Percentiles rank a stretch among this genome's conserved stretches.
Conservation (phyloP, 352 stramenopile species). For the Phytophthora crassamura region DNA sequence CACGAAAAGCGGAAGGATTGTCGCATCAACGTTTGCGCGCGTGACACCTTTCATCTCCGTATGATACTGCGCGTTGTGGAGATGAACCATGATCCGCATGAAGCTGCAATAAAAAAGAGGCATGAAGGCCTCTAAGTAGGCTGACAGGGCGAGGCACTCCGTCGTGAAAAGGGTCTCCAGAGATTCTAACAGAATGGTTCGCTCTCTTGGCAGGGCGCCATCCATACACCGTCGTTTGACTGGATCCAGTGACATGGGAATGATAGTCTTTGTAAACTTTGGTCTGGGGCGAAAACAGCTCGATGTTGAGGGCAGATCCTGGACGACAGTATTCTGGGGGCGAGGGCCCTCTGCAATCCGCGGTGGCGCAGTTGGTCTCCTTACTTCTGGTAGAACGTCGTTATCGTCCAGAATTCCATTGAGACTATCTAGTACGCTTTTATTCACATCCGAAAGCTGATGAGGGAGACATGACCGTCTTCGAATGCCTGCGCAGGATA, state of each 20-base stretch:
- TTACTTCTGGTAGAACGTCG: neutral
- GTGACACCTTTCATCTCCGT: slow-evolving; percentile 18
- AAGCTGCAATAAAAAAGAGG: slow-evolving; percentile 35
- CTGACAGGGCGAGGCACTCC: slow-evolving; percentile 41
- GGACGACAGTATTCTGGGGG: neutral
- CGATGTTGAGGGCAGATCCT: neutral
- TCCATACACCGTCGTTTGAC: too few species aligned
- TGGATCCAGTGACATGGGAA: too few species aligned
- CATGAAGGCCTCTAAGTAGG: slow-evolving; percentile 47
- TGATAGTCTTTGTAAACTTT: too few species aligned
- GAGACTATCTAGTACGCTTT: slow-evolving; percentile 15
- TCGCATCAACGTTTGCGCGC: neutral
- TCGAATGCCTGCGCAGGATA: slow-evolving; percentile 6
- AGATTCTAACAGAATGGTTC: slow-evolving; percentile 21
- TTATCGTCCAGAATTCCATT: slow-evolving; percentile 5
- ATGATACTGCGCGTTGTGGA: slow-evolving; percentile 24
- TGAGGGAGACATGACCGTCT: slow-evolving; percentile 24
- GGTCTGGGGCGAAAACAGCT: neutral
- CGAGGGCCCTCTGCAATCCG: neutral
- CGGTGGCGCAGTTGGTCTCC: too few species aligned
- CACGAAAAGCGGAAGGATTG: slow-evolving; percentile 16
- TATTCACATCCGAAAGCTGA: slow-evolving; percentile 13
- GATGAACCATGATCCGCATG: slow-evolving; percentile 20
- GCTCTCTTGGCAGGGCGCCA: neutral
- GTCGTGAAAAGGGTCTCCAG: slow-evolving; percentile 32